These are phyloP conservation scores for Colletotrichum melonis DNA, from an alignment of 2,329 filamentous ascomycete genomes.

Conservation along the genomic window DNA sequence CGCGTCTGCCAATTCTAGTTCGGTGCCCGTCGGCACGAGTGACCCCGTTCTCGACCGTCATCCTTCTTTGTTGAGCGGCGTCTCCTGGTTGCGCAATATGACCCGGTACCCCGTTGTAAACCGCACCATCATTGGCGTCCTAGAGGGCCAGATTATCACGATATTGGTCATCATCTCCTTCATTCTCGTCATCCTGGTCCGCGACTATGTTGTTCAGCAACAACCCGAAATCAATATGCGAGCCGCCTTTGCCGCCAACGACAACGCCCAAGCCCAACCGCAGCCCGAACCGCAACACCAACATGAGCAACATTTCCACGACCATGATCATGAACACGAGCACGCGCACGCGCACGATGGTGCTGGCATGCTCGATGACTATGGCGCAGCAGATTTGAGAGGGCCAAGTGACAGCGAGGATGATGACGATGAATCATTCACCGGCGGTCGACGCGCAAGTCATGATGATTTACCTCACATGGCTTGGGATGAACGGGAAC, in stretches of 20 bases:
- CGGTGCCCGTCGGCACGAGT: slow-evolving; percentile 15
- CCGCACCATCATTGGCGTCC: slow-evolving; percentile 80
- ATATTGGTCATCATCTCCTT: slow-evolving; percentile 91
- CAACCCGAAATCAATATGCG: slow-evolving; percentile 92
- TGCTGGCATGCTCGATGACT: neutral
- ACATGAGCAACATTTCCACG: slow-evolving; percentile 2
- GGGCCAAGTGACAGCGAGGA: slow-evolving; percentile 21
- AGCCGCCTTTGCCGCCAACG: slow-evolving; percentile 59
- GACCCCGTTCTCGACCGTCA: slow-evolving; percentile 39
- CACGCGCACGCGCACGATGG: neutral
- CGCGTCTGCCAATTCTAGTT: slow-evolving; percentile 29
- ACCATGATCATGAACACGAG: slow-evolving; percentile 33
- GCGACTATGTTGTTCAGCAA: slow-evolving; percentile 98
- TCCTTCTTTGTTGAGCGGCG: slow-evolving; percentile 66
- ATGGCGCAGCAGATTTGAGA: slow-evolving; percentile 3
- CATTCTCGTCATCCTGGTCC: slow-evolving; percentile 94
- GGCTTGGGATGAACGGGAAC: slow-evolving; percentile 22
- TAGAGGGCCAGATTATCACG: slow-evolving; percentile 96
- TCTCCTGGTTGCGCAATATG: slow-evolving; percentile 67
- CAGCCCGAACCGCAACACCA: slow-evolving; percentile 11
- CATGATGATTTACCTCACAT: slow-evolving; percentile 18
- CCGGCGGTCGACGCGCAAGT: neutral
- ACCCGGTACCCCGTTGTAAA: slow-evolving; percentile 81
- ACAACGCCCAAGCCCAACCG: slow-evolving; percentile 19
- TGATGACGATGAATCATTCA: slow-evolving; percentile 16